Base-by-base conservation (phyloP, 208 protist species). In the Leishmania gerbilli region DNA sequence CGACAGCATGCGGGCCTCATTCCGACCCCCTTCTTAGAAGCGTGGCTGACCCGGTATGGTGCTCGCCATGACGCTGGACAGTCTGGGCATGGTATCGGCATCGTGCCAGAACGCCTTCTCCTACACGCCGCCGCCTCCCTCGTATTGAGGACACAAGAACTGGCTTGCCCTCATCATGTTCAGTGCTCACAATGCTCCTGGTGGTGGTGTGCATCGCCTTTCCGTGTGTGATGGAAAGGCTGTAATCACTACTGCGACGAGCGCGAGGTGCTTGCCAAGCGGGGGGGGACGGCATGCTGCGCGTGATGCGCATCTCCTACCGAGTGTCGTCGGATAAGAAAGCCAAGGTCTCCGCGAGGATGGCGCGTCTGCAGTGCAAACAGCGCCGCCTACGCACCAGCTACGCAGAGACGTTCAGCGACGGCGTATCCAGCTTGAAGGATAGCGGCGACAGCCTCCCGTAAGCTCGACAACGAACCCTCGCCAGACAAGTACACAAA, bases 121-220 rank as follows among this genome's bases (percentile, higher is more conserved):
- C 27, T 84, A 84, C 65, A 79, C 77, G 55, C 84, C 79, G 15
- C 79, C 79, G 51, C 34, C 49, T 15, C 11, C 9, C 49, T 68
- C 62, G 62, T 17, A 79, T 47, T 87, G 84, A 76, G 60, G 74
- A 34, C 64, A 79, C 47, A 49, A 37, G 19, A 81, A 78, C 76
- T 87, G 79, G 76, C 74, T 81, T 51, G 79, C 76, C 37, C 75
- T 87, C 9, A 64, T 84, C 40, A 77, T 72, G 1, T 7, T 80
- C 78, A 55, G 51, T 60, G 1, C 64, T 84, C 5, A 27, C 71
- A 51, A 31, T 76, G 40, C 51, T 49, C 15, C 19, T 79, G 7
- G 34, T 47, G 24, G n/a, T 87, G n/a, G 67, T 77, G 40, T 55
- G 65, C 65, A 80, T 77, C 53, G 42, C 56, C 40, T 60, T 53